A percentile compares a stretch with the other conserved stretches of the same genome.
Conservation (phyloP, 768 basidiomycete species). For the Lepiota brunneoincarnata region DNA sequence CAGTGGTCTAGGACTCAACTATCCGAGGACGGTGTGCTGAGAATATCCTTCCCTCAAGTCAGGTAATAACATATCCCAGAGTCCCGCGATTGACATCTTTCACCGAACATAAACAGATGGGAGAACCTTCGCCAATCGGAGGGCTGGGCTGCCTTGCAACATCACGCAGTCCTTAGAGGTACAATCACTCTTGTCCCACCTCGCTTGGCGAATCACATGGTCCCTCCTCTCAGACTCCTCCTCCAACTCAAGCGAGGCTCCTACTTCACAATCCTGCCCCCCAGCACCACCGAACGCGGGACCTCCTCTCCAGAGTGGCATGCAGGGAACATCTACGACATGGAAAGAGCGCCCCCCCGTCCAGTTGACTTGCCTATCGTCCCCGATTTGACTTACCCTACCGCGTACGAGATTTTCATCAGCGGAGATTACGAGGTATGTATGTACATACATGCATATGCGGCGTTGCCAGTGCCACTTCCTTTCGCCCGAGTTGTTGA, state of each 20-base stretch:
- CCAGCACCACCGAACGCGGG: slow-evolving; percentile 16
- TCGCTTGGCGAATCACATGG: slow-evolving; percentile 7
- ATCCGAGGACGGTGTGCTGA: slow-evolving; percentile 43
- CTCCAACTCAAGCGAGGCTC: slow-evolving; percentile 69
- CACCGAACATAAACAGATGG: slow-evolving; percentile 51
- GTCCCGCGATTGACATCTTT: slow-evolving; percentile 1
- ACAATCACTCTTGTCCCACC: slow-evolving; percentile 59
- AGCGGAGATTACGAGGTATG: slow-evolving; percentile 82
- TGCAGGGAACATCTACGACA: slow-evolving; percentile 82
- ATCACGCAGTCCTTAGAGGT: slow-evolving; percentile 68
- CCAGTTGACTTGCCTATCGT: slow-evolving; percentile 45
- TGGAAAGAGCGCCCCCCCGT: slow-evolving; percentile 51
- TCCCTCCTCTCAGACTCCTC: slow-evolving; percentile 32
- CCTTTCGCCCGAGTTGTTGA: not conserved
- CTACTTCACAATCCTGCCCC: slow-evolving; percentile 69
- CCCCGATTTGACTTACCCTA: slow-evolving; percentile 40
- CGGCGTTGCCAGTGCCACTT: slow-evolving; percentile 3
- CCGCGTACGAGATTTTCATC: slow-evolving; percentile 65
- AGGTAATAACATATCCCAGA: slow-evolving; percentile 32
- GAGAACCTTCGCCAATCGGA: slow-evolving; percentile 66
- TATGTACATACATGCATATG: too few species aligned
- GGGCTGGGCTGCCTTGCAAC: slow-evolving; percentile 87
- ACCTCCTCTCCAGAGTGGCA: slow-evolving; percentile 56
- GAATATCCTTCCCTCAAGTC: slow-evolving; percentile 63
- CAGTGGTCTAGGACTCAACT: slow-evolving; percentile 51